phyloP scores from a whole-genome alignment of 73 alveolate species.

The Paramecium caudatum region DNA sequence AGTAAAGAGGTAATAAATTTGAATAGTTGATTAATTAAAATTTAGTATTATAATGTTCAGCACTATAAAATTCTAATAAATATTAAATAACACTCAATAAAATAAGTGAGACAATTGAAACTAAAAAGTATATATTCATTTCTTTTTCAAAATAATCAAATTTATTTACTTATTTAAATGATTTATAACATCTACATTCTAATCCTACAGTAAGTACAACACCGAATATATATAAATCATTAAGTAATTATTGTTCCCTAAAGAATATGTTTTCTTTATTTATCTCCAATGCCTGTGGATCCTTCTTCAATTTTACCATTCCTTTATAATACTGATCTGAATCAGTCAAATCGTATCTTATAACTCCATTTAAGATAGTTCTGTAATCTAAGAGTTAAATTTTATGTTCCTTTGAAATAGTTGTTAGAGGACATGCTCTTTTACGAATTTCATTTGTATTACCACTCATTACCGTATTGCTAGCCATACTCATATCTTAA shows the following conservation, averaged over 20 bases:
- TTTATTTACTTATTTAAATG: neutral
- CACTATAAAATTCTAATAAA: neutral
- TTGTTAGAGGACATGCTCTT: constrained; percentile 68
- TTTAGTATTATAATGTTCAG: neutral
- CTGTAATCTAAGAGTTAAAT: constrained; percentile 68
- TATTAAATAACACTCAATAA: neutral
- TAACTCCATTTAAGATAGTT: constrained; percentile 64
- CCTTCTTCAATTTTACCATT: constrained; percentile 71
- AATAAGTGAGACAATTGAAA: neutral
- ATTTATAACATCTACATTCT: constrained; percentile 40
- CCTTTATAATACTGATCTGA: constrained; percentile 70
- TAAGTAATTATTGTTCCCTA: constrained; percentile 43
- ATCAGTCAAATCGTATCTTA: constrained; percentile 52
- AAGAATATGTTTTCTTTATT: constrained; percentile 63
- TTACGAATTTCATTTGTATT: constrained; percentile 73
- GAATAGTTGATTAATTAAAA: neutral
- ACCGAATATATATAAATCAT: constrained; percentile 30
- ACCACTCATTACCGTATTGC: constrained; percentile 42
- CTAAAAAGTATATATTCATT: neutral
- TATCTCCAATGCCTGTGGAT: constrained; percentile 68
- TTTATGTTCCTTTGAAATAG: constrained; percentile 54
- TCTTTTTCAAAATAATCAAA: constrained; percentile 20
- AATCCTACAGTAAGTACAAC: constrained; percentile 5
- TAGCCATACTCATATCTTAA: constrained; percentile 18
- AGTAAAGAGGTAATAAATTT: constrained; percentile 37